Percentiles rank a stretch among this genome's conserved stretches.
phyloP scores from a whole-genome alignment of 1,284 basidiomycete genomes.

The Malassezia globosa region DNA sequence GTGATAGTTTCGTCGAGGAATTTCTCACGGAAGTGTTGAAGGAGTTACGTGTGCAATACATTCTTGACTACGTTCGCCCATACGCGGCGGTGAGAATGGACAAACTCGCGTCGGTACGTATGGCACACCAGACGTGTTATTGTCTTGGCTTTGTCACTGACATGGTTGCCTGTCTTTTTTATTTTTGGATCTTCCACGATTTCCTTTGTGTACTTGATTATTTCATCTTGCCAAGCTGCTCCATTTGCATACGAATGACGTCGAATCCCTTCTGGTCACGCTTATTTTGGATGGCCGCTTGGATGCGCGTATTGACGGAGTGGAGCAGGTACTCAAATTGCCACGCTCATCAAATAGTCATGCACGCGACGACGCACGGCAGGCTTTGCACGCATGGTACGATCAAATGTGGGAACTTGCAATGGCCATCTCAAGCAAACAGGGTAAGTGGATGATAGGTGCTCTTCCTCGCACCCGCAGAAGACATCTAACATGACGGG shows the following conservation, averaged over 20 bases:
- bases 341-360: not conserved
- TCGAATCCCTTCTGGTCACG: slow-evolving; percentile 82
- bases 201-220: too few relatives aligned
- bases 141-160: too few relatives aligned
- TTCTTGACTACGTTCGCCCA: slow-evolving; percentile 93
- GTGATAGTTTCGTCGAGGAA: slow-evolving; percentile 76
- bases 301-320: slow-evolving; percentile 88
- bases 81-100: slow-evolving; percentile 83
- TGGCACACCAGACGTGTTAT: slow-evolving; percentile 2
- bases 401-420: slow-evolving; percentile 58
- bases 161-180: too few relatives aligned
- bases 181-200: too few relatives aligned
- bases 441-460: slow-evolving; percentile 6
- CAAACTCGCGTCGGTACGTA: slow-evolving; percentile 50
- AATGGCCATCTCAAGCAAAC: slow-evolving; percentile 60
- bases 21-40: slow-evolving; percentile 92
- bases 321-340: slow-evolving; percentile 69
- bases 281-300: slow-evolving; percentile 91
- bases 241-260: slow-evolving; percentile 72
- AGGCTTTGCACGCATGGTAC: not conserved
- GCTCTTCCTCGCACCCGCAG: not conserved
- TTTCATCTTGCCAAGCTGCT: too few relatives aligned
- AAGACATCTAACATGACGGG: too few relatives aligned
- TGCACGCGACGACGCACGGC: not conserved
- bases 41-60: slow-evolving; percentile 83